Evolutionary conservation across 176 grass and related monocot species (phyloP), one percentile per base, ranked within the genome.

Genomic region (Echinochloa phyllopogon): DNA sequence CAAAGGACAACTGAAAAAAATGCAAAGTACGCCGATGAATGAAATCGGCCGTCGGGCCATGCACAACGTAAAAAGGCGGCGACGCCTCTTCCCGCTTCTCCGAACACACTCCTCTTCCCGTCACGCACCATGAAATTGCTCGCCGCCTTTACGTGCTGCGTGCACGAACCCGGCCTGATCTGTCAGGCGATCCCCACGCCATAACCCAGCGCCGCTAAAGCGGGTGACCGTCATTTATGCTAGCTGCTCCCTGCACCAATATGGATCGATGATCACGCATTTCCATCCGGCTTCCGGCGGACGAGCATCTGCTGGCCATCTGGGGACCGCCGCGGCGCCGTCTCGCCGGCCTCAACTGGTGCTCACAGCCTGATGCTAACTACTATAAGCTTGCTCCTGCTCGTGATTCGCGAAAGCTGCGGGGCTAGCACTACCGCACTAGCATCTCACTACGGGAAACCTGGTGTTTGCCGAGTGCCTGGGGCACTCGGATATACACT

Each of bases 191-290:
- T 67, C 27, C 62, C 62, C 45, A 23, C 47, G 62, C 20, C 49
- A 69, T 77, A 62, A 62, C 21, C 44, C 39, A 44, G 23, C 86
- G 74, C 74, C 80, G 65, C 55, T 17, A 16, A 65, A 45, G 74
- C 70, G 12, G 75, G 56, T 74, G 87, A 37, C 3, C 43, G 10
- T 12, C 56, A 65, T 80, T 79, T 74, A 55, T 53, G 76, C 39
- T n/a, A n/a, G 38, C 64, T 15, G 63, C 82, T 44, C 10, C 42
- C 25, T 36, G 6, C 68, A 12, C 11, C 55, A 33, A 0, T 20
- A 40, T n/a, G 11, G 66, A 66, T 40, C 17, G 16, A 41, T 73
- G 16, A 41, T 73, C 66, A 71, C 52, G 51, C 69, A 52, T 52
- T 65, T 65, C 21, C 37, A 47, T 41, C 45, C 16, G 25, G 10